These are phyloP conservation scores for Aaosphaeria arxii DNA, from an alignment of 2,329 filamentous ascomycete species.

Conservation along the genomic window DNA sequence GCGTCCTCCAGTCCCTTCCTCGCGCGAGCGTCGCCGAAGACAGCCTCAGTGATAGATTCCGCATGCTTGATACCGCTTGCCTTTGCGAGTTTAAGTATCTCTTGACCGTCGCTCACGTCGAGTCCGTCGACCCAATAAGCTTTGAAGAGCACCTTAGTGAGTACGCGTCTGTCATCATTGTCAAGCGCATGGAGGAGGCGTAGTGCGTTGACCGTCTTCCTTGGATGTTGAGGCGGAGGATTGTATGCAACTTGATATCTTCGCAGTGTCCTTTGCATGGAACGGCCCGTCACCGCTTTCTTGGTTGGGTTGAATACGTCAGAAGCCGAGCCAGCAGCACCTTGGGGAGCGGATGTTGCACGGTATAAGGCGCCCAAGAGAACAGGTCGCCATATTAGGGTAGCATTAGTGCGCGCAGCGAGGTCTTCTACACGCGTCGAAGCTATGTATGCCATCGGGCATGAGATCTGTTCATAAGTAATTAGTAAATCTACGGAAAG, in stretches of 20 bases:
- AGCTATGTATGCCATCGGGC: conserved; percentile 38
- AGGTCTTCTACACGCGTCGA: conserved; percentile 30
- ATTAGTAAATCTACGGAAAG: neutral
- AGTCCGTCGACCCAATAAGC: conserved; percentile 33
- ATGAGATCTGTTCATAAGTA: conserved; percentile 24
- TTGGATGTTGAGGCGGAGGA: conserved; percentile 29
- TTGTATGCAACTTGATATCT: conserved; percentile 28
- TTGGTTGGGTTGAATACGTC: conserved; percentile 36
- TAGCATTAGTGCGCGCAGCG: conserved; percentile 22
- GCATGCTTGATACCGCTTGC: conserved; percentile 20
- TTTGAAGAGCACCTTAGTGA: conserved; percentile 24
- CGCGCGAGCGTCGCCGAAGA: conserved; percentile 16
- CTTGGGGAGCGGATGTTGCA: conserved; percentile 33
- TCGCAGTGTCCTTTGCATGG: conserved; percentile 28
- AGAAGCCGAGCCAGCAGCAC: conserved; percentile 31
- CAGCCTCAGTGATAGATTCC: conserved; percentile 2
- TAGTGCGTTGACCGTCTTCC: conserved; percentile 32
- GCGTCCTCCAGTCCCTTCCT: conserved; percentile 22
- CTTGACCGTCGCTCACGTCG: conserved; percentile 21
- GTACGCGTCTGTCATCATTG: conserved; percentile 12
- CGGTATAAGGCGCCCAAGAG: conserved; percentile 36
- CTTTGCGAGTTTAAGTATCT: conserved; percentile 19
- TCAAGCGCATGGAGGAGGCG: conserved; percentile 22
- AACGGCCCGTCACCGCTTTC: conserved; percentile 21
- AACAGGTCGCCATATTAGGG: conserved; percentile 24